These are phyloP conservation scores for Glaciozyma martinii DNA, from an alignment of 768 basidiomycete species.

Conservation along the genomic window DNA sequence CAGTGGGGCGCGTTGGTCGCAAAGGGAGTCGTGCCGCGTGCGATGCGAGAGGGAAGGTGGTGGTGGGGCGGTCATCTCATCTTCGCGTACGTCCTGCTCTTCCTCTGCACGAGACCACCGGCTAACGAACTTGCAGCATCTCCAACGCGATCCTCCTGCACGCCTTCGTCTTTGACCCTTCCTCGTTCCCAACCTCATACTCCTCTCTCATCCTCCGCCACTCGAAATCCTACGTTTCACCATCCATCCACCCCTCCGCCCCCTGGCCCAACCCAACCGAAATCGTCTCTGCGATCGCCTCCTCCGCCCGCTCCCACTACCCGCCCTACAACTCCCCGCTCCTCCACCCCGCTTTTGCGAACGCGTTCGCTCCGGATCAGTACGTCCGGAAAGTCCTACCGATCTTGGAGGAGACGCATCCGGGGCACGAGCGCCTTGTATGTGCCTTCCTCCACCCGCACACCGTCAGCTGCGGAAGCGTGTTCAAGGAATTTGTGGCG, in stretches of 20 bases:
- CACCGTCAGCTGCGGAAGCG: background rate
- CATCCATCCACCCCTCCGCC: no score
- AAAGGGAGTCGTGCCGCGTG: background rate
- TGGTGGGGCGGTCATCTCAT: slow-evolving; percentile 2
- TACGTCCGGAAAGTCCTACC: background rate
- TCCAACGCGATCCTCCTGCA: slow-evolving; percentile 8
- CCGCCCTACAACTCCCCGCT: background rate
- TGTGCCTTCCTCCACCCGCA: slow-evolving; percentile 4
- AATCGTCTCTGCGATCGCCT: background rate
- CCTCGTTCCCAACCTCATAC: background rate
- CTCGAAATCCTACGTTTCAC: background rate
- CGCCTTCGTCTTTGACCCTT: slow-evolving; percentile 1
- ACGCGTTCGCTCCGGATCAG: no score
- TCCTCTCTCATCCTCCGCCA: slow-evolving; percentile 1
- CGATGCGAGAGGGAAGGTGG: slow-evolving; percentile 4
- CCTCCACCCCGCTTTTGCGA: background rate
- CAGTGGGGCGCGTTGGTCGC: background rate
- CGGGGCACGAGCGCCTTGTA: background rate
- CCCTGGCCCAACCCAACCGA: background rate
- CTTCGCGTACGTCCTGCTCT: background rate
- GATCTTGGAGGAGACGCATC: background rate
- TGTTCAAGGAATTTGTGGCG: background rate
- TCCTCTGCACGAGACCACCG: background rate
- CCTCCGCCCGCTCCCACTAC: background rate
- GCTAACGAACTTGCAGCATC: background rate